These are phyloP conservation scores for Anthostomella pinea DNA, from an alignment of 2,329 filamentous ascomycete species.

Conservation along the genomic window DNA sequence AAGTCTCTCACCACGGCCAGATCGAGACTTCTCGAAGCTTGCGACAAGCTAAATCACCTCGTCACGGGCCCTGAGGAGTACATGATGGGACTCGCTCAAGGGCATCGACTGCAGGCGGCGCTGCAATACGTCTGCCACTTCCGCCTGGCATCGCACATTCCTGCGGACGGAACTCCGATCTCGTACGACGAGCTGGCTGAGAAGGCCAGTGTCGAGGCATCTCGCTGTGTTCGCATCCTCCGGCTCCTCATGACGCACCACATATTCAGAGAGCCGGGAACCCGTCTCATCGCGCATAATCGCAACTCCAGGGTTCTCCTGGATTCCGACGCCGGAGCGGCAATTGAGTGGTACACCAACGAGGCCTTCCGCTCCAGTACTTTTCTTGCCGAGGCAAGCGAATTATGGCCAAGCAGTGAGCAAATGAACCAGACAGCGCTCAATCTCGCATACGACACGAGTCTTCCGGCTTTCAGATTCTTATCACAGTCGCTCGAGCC, in stretches of 20 bases:
- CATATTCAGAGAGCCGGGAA: constrained; percentile 21
- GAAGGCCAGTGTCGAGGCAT: constrained; percentile 14
- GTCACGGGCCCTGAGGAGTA: constrained; percentile 20
- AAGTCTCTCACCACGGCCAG: constrained; percentile 19
- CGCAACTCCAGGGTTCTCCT: constrained; percentile 20
- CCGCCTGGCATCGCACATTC: constrained; percentile 15
- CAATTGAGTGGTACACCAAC: constrained; percentile 19
- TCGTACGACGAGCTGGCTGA: constrained; percentile 18
- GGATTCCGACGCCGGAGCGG: constrained; percentile 18
- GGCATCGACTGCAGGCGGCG: constrained; percentile 18
- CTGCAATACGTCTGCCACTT: constrained; percentile 22
- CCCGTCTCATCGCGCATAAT: constrained; percentile 21
- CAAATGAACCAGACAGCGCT: constrained; percentile 4
- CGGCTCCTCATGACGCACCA: constrained; percentile 22
- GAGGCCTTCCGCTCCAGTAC: constrained; percentile 18
- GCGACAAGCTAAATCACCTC: constrained; percentile 21
- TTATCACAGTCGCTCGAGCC: constrained; percentile 7
- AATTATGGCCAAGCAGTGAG: constrained; percentile 10
- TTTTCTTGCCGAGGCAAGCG: constrained; percentile 17
- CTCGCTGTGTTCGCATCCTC: constrained; percentile 17
- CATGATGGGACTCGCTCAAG: constrained; percentile 9
- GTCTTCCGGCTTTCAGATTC: constrained; percentile 12
- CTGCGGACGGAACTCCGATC: constrained; percentile 18
- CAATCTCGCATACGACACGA: constrained; percentile 4
- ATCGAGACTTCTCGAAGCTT: constrained; percentile 20